Conservation (phyloP, 2,329 filamentous ascomycete genomes). For the Arthrobotrys entomopaga region DNA sequence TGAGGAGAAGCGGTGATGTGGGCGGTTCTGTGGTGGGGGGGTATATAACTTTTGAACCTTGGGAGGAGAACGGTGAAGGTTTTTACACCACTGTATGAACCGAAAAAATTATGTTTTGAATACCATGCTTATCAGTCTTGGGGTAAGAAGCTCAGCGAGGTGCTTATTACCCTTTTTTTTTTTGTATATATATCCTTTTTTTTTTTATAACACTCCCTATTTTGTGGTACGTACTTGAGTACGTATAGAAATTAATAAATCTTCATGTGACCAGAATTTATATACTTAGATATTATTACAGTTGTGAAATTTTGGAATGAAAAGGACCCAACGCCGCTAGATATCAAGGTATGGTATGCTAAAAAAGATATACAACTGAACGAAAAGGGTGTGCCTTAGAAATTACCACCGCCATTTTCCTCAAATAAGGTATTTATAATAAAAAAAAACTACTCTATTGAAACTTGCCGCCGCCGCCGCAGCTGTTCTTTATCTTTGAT, state of each 20-base stretch:
- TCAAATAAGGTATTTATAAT: too few species aligned
- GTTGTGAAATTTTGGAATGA: not conserved
- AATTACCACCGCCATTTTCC: too few species aligned
- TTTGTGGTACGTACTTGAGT: not conserved
- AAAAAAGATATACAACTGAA: slow-evolving; percentile 24
- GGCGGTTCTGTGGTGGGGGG: slow-evolving; percentile 1
- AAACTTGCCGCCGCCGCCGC: slow-evolving; percentile 12
- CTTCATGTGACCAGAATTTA: too few species aligned
- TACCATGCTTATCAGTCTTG: slow-evolving; percentile 7
- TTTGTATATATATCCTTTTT: slow-evolving; percentile 40
- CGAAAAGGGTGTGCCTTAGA: not conserved
- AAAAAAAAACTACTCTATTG: slow-evolving; percentile 14
- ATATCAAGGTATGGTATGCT: slow-evolving; percentile 22
- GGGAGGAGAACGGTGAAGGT: not conserved
- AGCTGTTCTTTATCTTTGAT: not conserved
- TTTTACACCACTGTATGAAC: slow-evolving; percentile 5
- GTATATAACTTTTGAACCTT: not conserved
- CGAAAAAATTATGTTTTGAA: slow-evolving; percentile 9
- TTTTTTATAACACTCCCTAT: slow-evolving; percentile 1
- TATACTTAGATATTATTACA: not conserved
- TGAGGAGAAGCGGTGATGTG: slow-evolving; percentile 3
- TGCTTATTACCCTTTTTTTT: too few species aligned
- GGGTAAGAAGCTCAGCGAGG: too few species aligned
- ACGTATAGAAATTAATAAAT: not conserved
- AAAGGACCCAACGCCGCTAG: slow-evolving; percentile 11